Percentiles rank a stretch among this genome's conserved stretches.
Evolutionary conservation across 352 stramenopile species (phyloP).

Genomic region (Blastocystis sp.): DNA sequence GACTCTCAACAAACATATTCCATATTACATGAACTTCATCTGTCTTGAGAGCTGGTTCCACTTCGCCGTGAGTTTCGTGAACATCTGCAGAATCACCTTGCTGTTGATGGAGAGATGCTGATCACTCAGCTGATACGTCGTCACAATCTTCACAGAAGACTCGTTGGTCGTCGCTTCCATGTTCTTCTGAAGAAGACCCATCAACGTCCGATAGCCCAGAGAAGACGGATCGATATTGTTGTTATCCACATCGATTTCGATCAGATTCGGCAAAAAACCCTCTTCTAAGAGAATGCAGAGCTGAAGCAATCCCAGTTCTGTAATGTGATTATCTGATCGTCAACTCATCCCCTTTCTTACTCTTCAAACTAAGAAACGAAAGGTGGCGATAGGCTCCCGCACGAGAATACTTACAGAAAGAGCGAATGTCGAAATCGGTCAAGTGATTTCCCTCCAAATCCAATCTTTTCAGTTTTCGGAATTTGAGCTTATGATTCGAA

Average conservation of each 20-base stretch:
- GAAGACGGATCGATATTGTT: neutral
- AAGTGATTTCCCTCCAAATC: conserved; percentile 36
- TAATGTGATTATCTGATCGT: conserved; percentile 29
- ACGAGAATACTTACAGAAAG: conserved; percentile 2
- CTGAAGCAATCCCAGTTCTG: conserved; percentile 21
- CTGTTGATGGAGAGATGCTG: conserved; percentile 50
- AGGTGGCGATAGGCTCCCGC: neutral
- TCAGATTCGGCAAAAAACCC: neutral
- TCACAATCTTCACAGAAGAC: neutral
- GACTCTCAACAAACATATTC: too few relatives aligned
- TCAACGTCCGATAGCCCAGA: conserved; percentile 18
- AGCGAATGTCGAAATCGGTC: neutral
- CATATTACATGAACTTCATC: conserved; percentile 48
- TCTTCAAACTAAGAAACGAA: conserved; percentile 9
- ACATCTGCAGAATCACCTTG: conserved; percentile 53
- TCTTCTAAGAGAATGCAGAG: conserved; percentile 31
- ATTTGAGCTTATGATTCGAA: neutral
- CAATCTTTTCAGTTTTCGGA: conserved; percentile 14
- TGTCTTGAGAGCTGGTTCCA: conserved; percentile 44
- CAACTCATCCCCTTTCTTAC: neutral
- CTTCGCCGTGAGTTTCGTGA: conserved; percentile 43
- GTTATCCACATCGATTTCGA: conserved; percentile 34
- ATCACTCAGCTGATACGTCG: conserved; percentile 32
- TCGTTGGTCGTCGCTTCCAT: neutral
- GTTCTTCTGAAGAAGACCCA: conserved; percentile 25